Base-by-base conservation (phyloP, 2,329 filamentous ascomycete genomes). In the Berkeleyomyces rouxiae region DNA sequence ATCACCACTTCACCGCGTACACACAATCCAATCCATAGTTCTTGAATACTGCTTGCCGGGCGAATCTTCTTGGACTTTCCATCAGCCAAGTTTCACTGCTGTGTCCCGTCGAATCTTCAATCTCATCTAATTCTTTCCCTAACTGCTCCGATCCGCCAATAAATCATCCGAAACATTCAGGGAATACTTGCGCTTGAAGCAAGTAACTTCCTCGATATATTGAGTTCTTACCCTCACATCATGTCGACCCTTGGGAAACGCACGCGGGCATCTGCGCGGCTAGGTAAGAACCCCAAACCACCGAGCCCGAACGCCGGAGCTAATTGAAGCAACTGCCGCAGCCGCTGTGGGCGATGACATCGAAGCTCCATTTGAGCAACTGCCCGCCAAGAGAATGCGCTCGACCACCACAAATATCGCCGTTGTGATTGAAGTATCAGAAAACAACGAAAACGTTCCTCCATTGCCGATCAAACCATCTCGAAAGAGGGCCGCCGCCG, bases 171-270 rank as follows among this genome's bases (percentile, higher is more conserved):
- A 63, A 61, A 37, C 23, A n/a, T 59, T 31, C 1, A 31, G 16
- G 42, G 23, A 11, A 36, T 53, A 53, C 49, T 36, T 33, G 31
- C 49, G 49, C 37, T 53, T 16, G 23, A 7, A 4, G 23, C 49
- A 46, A 59, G 58, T 40, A 46, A 59, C 58, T 59, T 44, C 58
- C 46, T 33, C 43, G 3, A 58, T 44, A 46, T n/a, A 40, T 58
- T n/a, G 51, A 39, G 42, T 49, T 43, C 58, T 37, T 49, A 44
- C 43, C 58, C 6, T 46, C 42, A 16, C 7, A 51, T 33, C 3
- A 65, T 65, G 63, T 58, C 63, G 23, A 55, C 61, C 33, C 58
- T 65, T 13, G 63, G 63, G 37, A 65, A 65, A 61, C 63, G 63
- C 13, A 62, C 63, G 33, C 63, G 63, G 37, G 57, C 60, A 13